Evolutionary conservation across 2,329 filamentous ascomycete species (phyloP).

Genomic region (Botrytis fabae): DNA sequence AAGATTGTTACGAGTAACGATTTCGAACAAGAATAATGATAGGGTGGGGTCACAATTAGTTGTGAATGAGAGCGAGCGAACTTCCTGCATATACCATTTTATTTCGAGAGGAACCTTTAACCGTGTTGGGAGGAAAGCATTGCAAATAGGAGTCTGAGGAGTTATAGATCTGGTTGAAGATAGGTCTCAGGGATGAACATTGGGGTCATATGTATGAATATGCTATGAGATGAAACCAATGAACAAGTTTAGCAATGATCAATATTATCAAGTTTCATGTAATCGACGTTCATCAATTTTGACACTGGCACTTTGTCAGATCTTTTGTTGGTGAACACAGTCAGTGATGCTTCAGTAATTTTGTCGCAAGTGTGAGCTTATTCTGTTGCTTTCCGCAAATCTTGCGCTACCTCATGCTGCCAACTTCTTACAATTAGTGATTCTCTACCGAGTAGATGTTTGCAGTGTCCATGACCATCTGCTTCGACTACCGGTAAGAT

Average conservation of each 20-base stretch:
- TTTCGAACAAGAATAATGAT: slow-evolving; percentile 19
- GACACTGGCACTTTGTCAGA: too few relatives aligned
- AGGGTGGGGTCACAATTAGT: neutral
- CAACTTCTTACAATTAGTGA: neutral
- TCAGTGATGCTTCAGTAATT: neutral
- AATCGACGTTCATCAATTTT: neutral
- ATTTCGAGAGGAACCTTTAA: slow-evolving; percentile 5
- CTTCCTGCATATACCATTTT: slow-evolving; percentile 23
- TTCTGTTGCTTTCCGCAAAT: neutral
- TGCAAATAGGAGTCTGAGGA: slow-evolving; percentile 10
- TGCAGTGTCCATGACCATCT: neutral
- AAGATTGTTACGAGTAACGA: slow-evolving; percentile 4
- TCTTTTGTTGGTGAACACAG: neutral
- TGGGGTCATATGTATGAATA: slow-evolving; percentile 15
- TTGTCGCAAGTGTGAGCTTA: neutral
- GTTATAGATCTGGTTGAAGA: slow-evolving; percentile 7
- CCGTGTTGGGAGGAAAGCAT: neutral
- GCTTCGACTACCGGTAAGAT: too few relatives aligned
- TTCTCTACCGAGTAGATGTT: neutral
- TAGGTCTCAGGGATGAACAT: neutral
- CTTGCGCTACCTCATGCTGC: neutral
- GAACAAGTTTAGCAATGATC: neutral
- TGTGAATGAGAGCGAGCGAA: neutral
- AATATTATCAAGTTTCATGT: neutral
- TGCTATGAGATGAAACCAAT: slow-evolving; percentile 2